Evolutionary conservation across 345 rosid species (phyloP), one percentile per base, ranked within the genome.

Genomic region (Heritiera littoralis): DNA sequence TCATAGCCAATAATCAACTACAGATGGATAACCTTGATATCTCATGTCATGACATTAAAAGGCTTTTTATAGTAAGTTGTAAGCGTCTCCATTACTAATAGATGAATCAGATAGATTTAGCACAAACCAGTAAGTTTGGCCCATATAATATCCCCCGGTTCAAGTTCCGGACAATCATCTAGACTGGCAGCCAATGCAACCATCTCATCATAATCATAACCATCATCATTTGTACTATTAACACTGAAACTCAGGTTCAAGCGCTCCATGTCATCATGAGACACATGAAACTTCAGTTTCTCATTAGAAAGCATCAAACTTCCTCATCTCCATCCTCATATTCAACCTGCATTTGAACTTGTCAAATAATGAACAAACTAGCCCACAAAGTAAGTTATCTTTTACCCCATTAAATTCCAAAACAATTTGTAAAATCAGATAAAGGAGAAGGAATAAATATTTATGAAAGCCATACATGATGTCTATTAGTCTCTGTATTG

Each of bases 81-180:
- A 28, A 14, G 13, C 7, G 20, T 76, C 15, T 63, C 8, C 2
- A 38, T 6, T 52, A 35, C 5, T 7, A 23, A 12, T 1, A 78
- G 9, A 71, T 7, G 23, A 78, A 71, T 64, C 73, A 78, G 59
- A 75, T 76, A 74, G 74, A 72, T 72, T 76, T 72, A 77, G 74
- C 80, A 83, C 79, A 81, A 80, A 95, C 99, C 98, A 80, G 99
- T 88, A 76, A 95, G 91, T 83, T 95, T 95, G 43, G 97, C 98
- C 99, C 99, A 95, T 72, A 95, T 86, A 70, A 95, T 87, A 82
- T 95, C 97, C 82, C 97, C 98, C 56, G 94, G 86, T 80, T 89
- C 95, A 40, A 89, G 85, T 81, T 93, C 98, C 87, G 91, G 94
- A 81, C 87, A 91, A 75, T 86, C 94, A 80, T 90, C 94, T 78